Conservation (phyloP, 225 moss, liverwort and hornwort genomes). For the Asterella californica region DNA sequence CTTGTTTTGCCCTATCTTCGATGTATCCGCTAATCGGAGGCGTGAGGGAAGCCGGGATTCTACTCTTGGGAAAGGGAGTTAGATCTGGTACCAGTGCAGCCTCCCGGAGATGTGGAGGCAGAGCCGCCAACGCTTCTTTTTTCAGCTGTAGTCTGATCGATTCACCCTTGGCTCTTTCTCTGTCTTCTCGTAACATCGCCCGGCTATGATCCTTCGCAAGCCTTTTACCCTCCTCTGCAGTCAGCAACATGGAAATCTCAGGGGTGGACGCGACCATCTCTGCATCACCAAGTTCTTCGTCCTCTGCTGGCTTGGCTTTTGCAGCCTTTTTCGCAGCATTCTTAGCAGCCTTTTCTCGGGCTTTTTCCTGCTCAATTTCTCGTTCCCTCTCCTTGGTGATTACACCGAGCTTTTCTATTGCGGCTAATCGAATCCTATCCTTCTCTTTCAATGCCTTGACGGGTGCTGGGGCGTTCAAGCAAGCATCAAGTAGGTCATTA, state of each 20-base stretch:
- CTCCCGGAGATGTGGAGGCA: too few relatives aligned
- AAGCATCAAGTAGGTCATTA: conserved; percentile 56
- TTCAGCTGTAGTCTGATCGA: too few relatives aligned
- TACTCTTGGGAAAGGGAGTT: too few relatives aligned
- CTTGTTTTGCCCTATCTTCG: conserved; percentile 7
- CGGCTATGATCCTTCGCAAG: too few relatives aligned
- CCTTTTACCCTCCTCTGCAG: too few relatives aligned
- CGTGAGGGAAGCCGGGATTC: too few relatives aligned
- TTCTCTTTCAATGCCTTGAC: conserved; percentile 74
- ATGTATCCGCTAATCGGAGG: too few relatives aligned
- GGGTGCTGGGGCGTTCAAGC: conserved; percentile 68
- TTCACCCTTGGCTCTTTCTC: too few relatives aligned
- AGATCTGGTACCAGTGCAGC: too few relatives aligned
- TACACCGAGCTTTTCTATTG: conserved; percentile 67
- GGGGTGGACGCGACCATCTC: background rate
- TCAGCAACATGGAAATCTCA: conserved; percentile 9
- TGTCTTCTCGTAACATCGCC: too few relatives aligned
- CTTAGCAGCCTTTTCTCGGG: too few relatives aligned
- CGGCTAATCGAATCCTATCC: conserved; percentile 63
- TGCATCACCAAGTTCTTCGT: conserved; percentile 1
- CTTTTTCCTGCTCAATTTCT: conserved; percentile 59
- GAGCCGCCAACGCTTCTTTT: too few relatives aligned
- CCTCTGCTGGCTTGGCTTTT: conserved; percentile 17
- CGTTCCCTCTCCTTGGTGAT: conserved; percentile 68
- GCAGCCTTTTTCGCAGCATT: conserved; percentile 57